These are phyloP conservation scores for Pestalotiopsis sp. DNA, from an alignment of 2,329 filamentous ascomycete genomes.

Conservation along the genomic window DNA sequence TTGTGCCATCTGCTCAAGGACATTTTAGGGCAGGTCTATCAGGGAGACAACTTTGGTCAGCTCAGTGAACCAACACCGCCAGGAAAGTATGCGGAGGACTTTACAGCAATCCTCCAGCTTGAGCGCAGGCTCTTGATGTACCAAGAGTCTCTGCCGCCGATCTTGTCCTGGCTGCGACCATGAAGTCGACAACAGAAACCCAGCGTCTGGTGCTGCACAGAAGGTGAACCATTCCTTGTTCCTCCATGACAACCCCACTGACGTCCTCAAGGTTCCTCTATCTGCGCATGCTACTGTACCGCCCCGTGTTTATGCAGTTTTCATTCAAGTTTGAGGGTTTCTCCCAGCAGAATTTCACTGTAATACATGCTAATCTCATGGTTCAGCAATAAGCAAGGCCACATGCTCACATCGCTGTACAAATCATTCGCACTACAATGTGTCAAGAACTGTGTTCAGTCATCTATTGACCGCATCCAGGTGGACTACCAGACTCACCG, in stretches of 20 bases:
- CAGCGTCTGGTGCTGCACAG: background rate
- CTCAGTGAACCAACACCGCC: background rate
- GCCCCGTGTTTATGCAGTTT: background rate
- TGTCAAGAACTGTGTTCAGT: background rate
- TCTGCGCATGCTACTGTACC: background rate
- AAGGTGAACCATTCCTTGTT: background rate
- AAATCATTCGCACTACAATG: background rate
- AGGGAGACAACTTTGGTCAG: background rate
- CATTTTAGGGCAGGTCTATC: background rate
- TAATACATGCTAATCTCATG: background rate
- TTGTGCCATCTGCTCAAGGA: background rate
- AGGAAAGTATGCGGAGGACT: background rate
- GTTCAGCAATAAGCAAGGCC: background rate
- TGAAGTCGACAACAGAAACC: background rate
- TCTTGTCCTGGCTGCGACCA: background rate
- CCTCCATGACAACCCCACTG: background rate
- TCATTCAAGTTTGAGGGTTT: background rate
- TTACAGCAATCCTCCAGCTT: background rate
- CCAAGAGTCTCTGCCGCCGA: background rate
- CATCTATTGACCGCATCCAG: background rate
- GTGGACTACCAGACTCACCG: background rate
- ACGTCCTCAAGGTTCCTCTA: background rate
- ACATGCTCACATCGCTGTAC: background rate
- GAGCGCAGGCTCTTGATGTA: background rate
- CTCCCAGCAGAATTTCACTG: background rate